Evolutionary conservation across 2,329 filamentous ascomycete genomes (phyloP), one percentile per base, ranked within the genome.

Genomic region (Erysiphe pulchra): DNA sequence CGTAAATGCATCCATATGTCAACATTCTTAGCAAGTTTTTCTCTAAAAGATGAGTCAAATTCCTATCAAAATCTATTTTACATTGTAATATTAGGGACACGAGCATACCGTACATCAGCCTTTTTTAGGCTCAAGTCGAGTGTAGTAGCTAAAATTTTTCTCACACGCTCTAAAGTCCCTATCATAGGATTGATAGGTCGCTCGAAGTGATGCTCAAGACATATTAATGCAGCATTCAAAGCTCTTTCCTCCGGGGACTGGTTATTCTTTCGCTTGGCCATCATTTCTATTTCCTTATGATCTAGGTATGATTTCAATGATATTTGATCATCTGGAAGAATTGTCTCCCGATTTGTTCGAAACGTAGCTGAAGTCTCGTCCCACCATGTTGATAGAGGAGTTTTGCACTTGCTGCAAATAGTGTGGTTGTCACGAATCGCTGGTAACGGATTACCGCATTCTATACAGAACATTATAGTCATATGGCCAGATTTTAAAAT

Each of bases 1-100:
- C 71, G 70, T 48, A 78, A 61, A 62, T 73, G 75, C 52, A 77
- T 69, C 74, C 74, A 78, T 47, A 77, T 70, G 49, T 70, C 68
- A 28, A 78, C 68, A 51, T 77, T 78, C 48, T 67, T 67, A 4
- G 73, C 72, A 36, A 78, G 59, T 2, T 66, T 64, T 56, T 77
- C 73, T 51, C 71, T 75, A 48, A 42, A 5, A 30, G n/a, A 37
- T 20, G 39, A 37, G 18, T 43, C n/a, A 43, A 28, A n/a, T 43
- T 28, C 18, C 32, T 24, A n/a, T 14, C 16, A 44, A 12, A 42
- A n/a, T 1, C 33, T 18, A 12, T 17, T 33, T n/a, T 39, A 28
- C 39, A 24, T 8, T 45, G 10, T 33, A 40, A 18, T 12, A 45
- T 24, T 24, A 24, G 20, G 20, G 14, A 20, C 33, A 40, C 42